Conservation (phyloP, 106 monocot genomes). For the Vanilla planifolia region DNA sequence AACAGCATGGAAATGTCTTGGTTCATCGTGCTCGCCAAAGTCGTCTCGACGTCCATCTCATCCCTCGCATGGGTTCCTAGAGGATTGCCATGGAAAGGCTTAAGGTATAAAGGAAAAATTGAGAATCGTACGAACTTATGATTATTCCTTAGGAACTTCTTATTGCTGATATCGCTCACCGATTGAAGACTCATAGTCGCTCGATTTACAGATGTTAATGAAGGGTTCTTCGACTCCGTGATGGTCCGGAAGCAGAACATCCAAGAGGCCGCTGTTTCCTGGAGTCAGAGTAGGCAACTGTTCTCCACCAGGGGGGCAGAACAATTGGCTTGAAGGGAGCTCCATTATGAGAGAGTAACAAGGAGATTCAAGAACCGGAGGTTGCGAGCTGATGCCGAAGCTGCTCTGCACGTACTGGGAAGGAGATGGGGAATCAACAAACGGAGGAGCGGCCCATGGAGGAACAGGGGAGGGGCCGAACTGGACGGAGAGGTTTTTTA, state of each 20-base stretch:
- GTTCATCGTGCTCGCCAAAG: not conserved
- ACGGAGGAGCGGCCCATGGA: not conserved
- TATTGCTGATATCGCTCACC: not conserved
- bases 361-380: not conserved
- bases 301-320: not conserved
- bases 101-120: not conserved
- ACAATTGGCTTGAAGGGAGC: constrained; percentile 83
- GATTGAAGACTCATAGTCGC: constrained; percentile 3
- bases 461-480: not conserved
- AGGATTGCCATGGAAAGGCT: no score
- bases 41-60: no score
- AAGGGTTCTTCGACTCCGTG: not conserved
- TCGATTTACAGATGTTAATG: no score
- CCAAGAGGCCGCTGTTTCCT: constrained; percentile 28
- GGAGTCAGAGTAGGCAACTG: not conserved
- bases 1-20: constrained; percentile 29
- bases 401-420: constrained; percentile 6
- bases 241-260: constrained; percentile 35
- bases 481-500: no score
- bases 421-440: not conserved
- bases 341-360: constrained; percentile 31
- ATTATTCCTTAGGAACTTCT: not conserved
- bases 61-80: constrained; percentile 11
- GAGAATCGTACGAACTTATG: no score
- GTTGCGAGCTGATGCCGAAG: constrained; percentile 5